Evolutionary conservation across 805 yeast genomes (phyloP), one percentile per base, ranked within the genome.

Genomic region (Candida broadrunensis): DNA sequence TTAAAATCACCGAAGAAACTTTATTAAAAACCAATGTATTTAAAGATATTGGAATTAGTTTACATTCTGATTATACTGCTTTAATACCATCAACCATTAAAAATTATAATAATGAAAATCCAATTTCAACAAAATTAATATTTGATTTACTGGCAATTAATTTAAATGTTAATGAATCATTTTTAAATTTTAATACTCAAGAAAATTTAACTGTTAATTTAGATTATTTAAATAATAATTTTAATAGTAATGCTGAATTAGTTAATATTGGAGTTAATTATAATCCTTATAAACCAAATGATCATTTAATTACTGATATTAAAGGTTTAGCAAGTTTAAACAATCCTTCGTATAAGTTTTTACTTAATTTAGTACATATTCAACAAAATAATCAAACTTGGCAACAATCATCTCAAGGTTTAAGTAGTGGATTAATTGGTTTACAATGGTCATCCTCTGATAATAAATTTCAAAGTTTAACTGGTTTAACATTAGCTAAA

Each of bases 401-500:
- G 83, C 59, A 71, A 67, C 51, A 72, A 61, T 72, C 80, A 26
- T 76, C 80, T 25, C 80, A 80, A 42, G 81, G 83, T 33, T 55
- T 72, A 9, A 62, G 71, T 8, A 77, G 79, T 16, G 78, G 78
- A 9, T 49, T 60, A 21, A 55, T 77, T n/a, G 88, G 87, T 33
- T 62, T 72, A 46, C 65, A 72, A 54, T 65, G 65, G 36, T 47
- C 42, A 43, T n/a, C n/a, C n/a, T 49, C 47, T 27, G 42, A 44
- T 2, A 50, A 52, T 5, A 60, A 62, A 5, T 47, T 74, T 37
- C 39, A 54, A 19, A 30, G 55, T 12, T 48, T 67, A 21, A 53
- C 69, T 12, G 96, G 95, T 5, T 50, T 85, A n/a, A 75, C 82
- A 15, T 65, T 82, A 13, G 67, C 73, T 2, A 77, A 77, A 55